These are phyloP conservation scores for Thalassia testudinum DNA, from an alignment of 116 monocot genomes.

Conservation along the genomic window DNA sequence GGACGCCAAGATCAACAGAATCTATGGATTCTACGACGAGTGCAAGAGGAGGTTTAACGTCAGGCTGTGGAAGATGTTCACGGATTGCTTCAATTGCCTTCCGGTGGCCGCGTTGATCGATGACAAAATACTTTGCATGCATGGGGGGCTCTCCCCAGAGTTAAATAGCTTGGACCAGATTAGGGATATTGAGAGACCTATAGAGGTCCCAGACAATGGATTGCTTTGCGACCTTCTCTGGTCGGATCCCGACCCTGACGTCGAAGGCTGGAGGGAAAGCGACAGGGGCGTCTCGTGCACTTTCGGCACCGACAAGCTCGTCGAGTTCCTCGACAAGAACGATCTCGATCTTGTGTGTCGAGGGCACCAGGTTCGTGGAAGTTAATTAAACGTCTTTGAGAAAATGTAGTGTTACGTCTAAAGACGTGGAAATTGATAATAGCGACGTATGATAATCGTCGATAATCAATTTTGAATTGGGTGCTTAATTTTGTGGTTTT, in stretches of 20 bases:
- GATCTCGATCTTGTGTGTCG: constrained; percentile 16
- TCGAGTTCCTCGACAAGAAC: constrained; percentile 11
- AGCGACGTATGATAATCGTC: too few relatives aligned
- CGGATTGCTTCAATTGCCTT: constrained; percentile 16
- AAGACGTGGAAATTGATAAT: too few relatives aligned
- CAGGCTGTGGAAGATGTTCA: constrained; percentile 15
- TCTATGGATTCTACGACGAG: constrained; percentile 20
- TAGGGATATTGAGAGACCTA: constrained; percentile 6
- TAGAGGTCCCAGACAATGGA: constrained; percentile 14
- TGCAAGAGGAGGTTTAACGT: constrained; percentile 16
- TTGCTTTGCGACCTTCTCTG: constrained; percentile 16
- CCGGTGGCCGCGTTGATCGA: constrained; percentile 12
- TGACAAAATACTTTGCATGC: constrained; percentile 18
- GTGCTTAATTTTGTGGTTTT: too few relatives aligned
- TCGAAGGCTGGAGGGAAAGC: constrained; percentile 9
- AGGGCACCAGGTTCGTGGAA: constrained; percentile 16
- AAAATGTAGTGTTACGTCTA: too few relatives aligned
- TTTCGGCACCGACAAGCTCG: constrained; percentile 10
- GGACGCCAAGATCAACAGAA: constrained; percentile 14
- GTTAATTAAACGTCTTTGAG: too few relatives aligned
- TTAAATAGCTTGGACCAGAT: constrained; percentile 11
- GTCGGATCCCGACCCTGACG: constrained; percentile 12
- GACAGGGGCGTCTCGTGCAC: constrained; percentile 13
- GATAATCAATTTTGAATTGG: too few relatives aligned
- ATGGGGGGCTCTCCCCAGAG: constrained; percentile 17